Evolutionary conservation across 2,329 filamentous ascomycete genomes (phyloP), one percentile per base, ranked within the genome.

Genomic region (Talaromyces sp.): DNA sequence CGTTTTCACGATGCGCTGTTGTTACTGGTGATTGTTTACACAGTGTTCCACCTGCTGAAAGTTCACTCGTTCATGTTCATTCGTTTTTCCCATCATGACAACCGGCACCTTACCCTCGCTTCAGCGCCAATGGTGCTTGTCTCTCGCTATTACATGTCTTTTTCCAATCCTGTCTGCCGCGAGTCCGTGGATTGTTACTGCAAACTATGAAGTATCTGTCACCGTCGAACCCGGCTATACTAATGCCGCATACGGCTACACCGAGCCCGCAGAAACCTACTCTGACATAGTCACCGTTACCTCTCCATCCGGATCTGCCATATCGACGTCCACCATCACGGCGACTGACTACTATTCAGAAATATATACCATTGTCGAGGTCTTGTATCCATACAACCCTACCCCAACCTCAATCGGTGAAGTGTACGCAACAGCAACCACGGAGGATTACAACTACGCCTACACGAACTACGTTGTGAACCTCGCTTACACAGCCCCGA

Each of bases 141-240:
- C 52, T 69, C 54, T 70, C 68, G 66, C 64, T 39, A 60, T 59
- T 43, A 59, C 68, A 59, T 67, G 70, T 10, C 64, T 71, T 64
- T 69, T 69, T 67, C 24, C 63, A 16, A 24, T 56, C 31, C 11
- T 58, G 24, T 47, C 54, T 19, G 35, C 45, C 33, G 73, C 73
- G 1, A 68, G 67, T 8, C 74, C 74, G 10, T 75, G 74, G 74
- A 72, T 75, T 31, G 70, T 72, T 39, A 75, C 74, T 3, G 69
- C 72, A 41, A 60, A 68, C 60, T 74, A 71, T 31, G 67, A 74
- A 63, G 63, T 68, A 49, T 59, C 66, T 9, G 22, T 65, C 35
- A 54, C 56, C 10, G 71, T 70, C 2, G 14, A 60, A 14, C 39
- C 66, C 8, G 41, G 41, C 8, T 67, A 68, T 13, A 64, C 64